Conservation (phyloP, 352 stramenopile genomes). For the Aphanomyces euteiches region DNA sequence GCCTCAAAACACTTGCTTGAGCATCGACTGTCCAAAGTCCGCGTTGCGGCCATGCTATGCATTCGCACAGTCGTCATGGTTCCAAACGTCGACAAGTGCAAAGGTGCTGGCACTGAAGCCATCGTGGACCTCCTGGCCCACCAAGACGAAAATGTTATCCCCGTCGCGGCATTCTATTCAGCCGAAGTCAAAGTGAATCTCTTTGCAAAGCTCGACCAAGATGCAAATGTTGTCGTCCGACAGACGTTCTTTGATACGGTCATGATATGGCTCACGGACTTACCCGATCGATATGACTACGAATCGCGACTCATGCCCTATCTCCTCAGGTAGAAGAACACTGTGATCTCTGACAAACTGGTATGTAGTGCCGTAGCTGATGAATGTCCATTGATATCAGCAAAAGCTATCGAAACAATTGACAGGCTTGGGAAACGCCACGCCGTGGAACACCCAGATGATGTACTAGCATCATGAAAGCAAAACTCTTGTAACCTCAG, state of each 20-base stretch:
- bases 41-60: slow-evolving; percentile 77
- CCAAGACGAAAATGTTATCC: slow-evolving; percentile 93
- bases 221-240: slow-evolving; percentile 79
- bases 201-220: slow-evolving; percentile 88
- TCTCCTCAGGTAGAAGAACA: slow-evolving; percentile 51
- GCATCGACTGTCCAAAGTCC: slow-evolving; percentile 87
- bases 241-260: slow-evolving; percentile 85
- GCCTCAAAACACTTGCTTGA: slow-evolving; percentile 74
- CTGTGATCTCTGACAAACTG: not conserved
- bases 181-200: slow-evolving; percentile 88
- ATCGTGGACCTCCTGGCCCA: slow-evolving; percentile 94
- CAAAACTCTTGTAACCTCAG: not conserved
- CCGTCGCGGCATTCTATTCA: slow-evolving; percentile 92
- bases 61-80: slow-evolving; percentile 81
- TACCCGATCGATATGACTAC: slow-evolving; percentile 93
- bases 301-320: slow-evolving; percentile 93
- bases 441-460: slow-evolving; percentile 62
- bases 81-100: slow-evolving; percentile 87
- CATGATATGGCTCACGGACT: slow-evolving; percentile 81
- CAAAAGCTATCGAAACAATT: slow-evolving; percentile 69
- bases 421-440: slow-evolving; percentile 54
- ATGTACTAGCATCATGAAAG: slow-evolving; percentile 9
- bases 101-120: slow-evolving; percentile 90
- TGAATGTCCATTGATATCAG: slow-evolving; percentile 43
- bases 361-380: slow-evolving; percentile 74